A percentile compares a stretch with the other conserved stretches of the same genome.
phyloP scores from a whole-genome alignment of 306 rosid genomes.

The Glycine latifolia region DNA sequence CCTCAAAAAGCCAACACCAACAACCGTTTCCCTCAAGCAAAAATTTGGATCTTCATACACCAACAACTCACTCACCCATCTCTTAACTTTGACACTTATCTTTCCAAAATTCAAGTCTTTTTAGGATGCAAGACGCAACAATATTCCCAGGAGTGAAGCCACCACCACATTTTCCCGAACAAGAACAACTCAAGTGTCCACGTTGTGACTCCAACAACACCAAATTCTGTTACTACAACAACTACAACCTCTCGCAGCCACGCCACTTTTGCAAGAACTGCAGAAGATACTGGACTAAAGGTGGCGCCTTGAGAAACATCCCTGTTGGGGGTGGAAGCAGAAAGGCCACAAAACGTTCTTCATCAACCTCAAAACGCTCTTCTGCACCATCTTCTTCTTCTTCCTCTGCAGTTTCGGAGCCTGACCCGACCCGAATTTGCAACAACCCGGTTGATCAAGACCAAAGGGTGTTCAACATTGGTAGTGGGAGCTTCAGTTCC shows the following conservation, averaged over 20 bases:
- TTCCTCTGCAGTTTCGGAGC: neutral
- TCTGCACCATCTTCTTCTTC: conserved; percentile 35
- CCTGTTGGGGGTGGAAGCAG: conserved; percentile 91
- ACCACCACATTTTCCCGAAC: conserved; percentile 82
- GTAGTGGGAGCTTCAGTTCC: conserved; percentile 78
- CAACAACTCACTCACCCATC: conserved; percentile 6
- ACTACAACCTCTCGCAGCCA: conserved; percentile 94
- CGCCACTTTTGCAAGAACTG: conserved; percentile 94
- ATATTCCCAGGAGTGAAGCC: conserved; percentile 61
- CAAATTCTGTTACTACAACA: conserved; percentile 95
- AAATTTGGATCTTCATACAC: conserved; percentile 46
- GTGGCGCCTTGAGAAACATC: conserved; percentile 86
- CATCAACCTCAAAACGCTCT: conserved; percentile 56
- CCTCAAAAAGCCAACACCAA: conserved; percentile 35
- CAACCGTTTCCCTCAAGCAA: neutral
- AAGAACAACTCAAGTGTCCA: conserved; percentile 84
- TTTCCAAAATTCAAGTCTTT: conserved; percentile 7
- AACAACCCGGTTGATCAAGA: conserved; percentile 48
- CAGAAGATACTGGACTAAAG: conserved; percentile 91
- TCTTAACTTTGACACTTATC: neutral
- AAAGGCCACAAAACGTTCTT: conserved; percentile 64
- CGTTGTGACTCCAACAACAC: conserved; percentile 88
- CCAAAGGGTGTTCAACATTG: conserved; percentile 47
- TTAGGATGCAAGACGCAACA: conserved; percentile 74
- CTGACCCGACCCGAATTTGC: conserved; percentile 32